Evolutionary conservation across 768 basidiomycete species (phyloP), one percentile per base, ranked within the genome.

Genomic region (Phanerochaete carnosa): DNA sequence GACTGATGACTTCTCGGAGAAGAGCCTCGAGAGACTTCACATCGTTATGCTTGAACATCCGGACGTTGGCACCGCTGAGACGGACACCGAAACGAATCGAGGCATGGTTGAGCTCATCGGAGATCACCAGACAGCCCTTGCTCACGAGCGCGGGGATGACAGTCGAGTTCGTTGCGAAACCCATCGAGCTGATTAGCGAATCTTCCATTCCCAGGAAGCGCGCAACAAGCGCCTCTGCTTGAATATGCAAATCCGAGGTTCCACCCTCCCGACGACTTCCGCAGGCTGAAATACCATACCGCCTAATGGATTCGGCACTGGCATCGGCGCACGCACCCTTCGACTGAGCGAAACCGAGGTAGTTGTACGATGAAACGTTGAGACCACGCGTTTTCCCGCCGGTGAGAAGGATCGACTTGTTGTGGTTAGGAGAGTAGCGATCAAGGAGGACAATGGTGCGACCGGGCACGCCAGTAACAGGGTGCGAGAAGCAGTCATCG

Each of bases 331-430:
- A 97, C 6, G 92, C 91, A 15, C 97, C 97, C 2, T 84, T 83
- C 16, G 89, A 90, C 71, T 96, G 94, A 0, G 96, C 97, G 70
- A 99, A 99, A 3, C 97, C 97, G 68, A 99, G 93, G 72, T 98
- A 99, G 77, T 98, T 99, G 80, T 99, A 99, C 8, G 94, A 97
- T 0, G 95, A 95, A 65, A 98, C 90, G 73, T 99, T 99, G 66
- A 99, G 88, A 0, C 89, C 91, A 55, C 95, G 92, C 0, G 93
- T 95, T 26, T 81, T 83, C 0, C 79, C 83, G 61, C 95, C 96
- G 1, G 92, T 90, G 67, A 88, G 79, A 53, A 85, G 74, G 61
- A 92, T 88, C 3, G 87, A 88, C 69, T 83, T 79, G 75, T 94
- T 92, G 77, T 89, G 87, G 74, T 97, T 90, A 52, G 82, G 75